Percentiles rank a stretch among this genome's conserved stretches.
Conservation (phyloP, 2,329 filamentous ascomycete genomes). For the Ophiostoma quercus region DNA sequence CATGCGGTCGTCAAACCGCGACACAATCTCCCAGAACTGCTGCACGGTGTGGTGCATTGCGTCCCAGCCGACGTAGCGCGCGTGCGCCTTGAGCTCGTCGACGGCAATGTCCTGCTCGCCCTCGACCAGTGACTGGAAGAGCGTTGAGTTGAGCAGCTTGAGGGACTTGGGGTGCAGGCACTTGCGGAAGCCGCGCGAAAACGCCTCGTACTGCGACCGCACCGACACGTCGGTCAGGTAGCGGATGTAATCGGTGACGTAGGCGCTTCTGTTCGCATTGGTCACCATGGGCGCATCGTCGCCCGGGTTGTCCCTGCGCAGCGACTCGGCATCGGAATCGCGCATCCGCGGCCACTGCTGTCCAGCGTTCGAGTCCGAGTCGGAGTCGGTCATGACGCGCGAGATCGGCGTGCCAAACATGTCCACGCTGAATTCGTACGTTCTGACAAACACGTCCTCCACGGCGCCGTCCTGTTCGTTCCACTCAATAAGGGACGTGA, state of each 20-base stretch:
- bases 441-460: slow-evolving; percentile 74
- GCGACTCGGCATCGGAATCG: slow-evolving; percentile 14
- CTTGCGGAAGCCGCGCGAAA: slow-evolving; percentile 71
- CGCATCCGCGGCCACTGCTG: slow-evolving; percentile 52
- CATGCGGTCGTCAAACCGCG: slow-evolving; percentile 60
- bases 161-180: slow-evolving; percentile 69
- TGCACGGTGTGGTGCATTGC: slow-evolving; percentile 62
- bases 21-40: slow-evolving; percentile 81
- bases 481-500: slow-evolving; percentile 71
- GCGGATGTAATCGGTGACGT: slow-evolving; percentile 76
- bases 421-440: slow-evolving; percentile 75
- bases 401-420: slow-evolving; percentile 54
- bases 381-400: slow-evolving; percentile 46
- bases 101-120: slow-evolving; percentile 78
- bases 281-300: slow-evolving; percentile 63
- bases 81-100: slow-evolving; percentile 60
- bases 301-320: background rate
- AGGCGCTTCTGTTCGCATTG: slow-evolving; percentile 69
- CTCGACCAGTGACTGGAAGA: slow-evolving; percentile 75
- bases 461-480: slow-evolving; percentile 68
- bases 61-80: slow-evolving; percentile 79
- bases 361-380: slow-evolving; percentile 8
- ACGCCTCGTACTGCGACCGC: slow-evolving; percentile 70
- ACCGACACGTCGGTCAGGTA: slow-evolving; percentile 79
- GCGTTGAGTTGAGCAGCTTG: slow-evolving; percentile 61